Base-by-base conservation (phyloP, 2,329 filamentous ascomycete genomes). In the Epichloe brachyelytri region DNA sequence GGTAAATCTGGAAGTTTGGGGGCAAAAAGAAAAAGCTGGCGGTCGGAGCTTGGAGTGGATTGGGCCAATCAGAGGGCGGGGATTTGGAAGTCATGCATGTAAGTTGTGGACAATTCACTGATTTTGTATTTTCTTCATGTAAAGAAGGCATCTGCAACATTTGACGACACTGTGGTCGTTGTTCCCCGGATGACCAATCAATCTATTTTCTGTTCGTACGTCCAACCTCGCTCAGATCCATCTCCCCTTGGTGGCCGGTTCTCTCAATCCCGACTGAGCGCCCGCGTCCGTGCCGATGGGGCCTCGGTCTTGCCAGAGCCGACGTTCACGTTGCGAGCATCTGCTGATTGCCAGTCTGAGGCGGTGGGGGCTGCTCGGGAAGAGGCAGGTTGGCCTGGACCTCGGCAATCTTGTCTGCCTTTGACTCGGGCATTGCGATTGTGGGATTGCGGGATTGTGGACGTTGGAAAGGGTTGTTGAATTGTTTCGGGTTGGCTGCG, bases 311-410 rank as follows among this genome's bases (percentile, higher is more conserved):
- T 34, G 26, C 51, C 51, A 26, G 46, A 41, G 4, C 84, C 84
- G 46, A 86, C 80, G 62, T 87, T 85, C 62, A 86, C 81, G 51
- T 71, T 86, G 55, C 78, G 71, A 34, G 75, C 75, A 60, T 91
- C 85, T 48, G 77, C 73, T 0, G 83, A 87, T 65, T 90, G 82
- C 76, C 82, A 89, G 73, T 93, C 86, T 5, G 85, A 85, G n/a
- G 80, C 70, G n/a, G 69, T 71, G 86, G 85, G 20, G 87, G 87
- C 57, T 90, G 75, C 2, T 91, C 86, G 17, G 87, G 88, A 48
- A 90, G 79, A 48, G 86, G 85, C 34, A 94, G 81, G 68, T 88
- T 88, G 65, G 81, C 70, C 69, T 83, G 76, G 61, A 75, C 75
- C 66, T 85, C 69, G 49, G 82, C 78, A 63, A 90, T 84, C 66